Conservation (phyloP, 352 stramenopile genomes). For the Globisporangium viniferum region DNA sequence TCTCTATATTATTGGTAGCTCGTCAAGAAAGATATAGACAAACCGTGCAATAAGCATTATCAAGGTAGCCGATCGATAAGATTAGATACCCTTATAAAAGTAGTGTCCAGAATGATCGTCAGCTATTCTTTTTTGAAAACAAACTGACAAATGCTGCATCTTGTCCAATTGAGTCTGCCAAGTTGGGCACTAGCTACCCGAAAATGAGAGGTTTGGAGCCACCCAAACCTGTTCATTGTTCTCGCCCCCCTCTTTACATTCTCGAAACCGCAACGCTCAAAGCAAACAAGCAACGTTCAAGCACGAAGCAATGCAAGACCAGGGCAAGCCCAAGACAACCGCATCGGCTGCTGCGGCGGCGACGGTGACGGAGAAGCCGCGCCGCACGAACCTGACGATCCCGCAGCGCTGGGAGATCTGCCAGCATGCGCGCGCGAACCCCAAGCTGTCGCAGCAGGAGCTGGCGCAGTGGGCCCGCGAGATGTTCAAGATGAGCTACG, state of each 20-base stretch:
- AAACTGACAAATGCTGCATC: too few species aligned
- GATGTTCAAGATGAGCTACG: constrained; percentile 60
- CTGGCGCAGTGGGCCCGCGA: constrained; percentile 75
- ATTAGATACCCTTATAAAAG: too few species aligned
- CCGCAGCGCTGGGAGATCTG: constrained; percentile 83
- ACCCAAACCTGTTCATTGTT: neutral
- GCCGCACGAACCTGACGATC: constrained; percentile 63
- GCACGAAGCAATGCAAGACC: neutral
- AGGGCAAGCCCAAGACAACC: neutral
- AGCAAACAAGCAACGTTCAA: neutral
- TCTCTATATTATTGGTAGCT: too few species aligned
- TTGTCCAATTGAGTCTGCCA: too few species aligned
- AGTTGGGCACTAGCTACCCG: neutral
- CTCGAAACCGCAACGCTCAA: neutral
- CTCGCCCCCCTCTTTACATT: constrained; percentile 4
- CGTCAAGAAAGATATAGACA: too few species aligned
- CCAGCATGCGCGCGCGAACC: constrained; percentile 63
- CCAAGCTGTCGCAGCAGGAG: constrained; percentile 70
- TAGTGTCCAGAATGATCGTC: too few species aligned
- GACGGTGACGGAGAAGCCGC: neutral
- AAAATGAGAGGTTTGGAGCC: neutral
- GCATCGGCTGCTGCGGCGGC: neutral
- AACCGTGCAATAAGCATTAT: too few species aligned
- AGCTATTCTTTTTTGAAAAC: too few species aligned
- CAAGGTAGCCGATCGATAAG: too few species aligned